A percentile compares a stretch with the other conserved stretches of the same genome.
phyloP scores from a whole-genome alignment of 2,329 filamentous ascomycete species.

The Bipolaris cookei region DNA sequence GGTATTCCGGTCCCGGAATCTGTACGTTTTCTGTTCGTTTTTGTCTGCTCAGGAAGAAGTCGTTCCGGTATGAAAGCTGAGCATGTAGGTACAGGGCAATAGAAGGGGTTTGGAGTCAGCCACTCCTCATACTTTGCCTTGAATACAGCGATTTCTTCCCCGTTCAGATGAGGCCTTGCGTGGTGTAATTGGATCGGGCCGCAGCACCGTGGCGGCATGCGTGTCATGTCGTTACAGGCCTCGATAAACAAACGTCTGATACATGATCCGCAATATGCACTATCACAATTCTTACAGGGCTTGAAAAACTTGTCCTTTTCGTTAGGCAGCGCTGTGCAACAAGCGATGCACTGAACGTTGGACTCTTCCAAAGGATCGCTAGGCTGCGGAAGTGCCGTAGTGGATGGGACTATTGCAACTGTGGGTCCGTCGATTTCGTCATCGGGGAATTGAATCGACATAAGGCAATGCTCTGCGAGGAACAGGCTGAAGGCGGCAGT shows the following conservation, averaged over 20 bases:
- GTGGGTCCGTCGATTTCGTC: conserved; percentile 1
- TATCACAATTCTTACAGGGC: conserved; percentile 44
- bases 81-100: conserved; percentile 58
- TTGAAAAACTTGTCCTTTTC: conserved; percentile 17
- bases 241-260: conserved; percentile 52
- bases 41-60: conserved; percentile 23
- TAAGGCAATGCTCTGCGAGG: conserved; percentile 13
- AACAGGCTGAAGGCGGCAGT: conserved; percentile 10
- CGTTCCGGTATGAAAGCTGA: conserved; percentile 55
- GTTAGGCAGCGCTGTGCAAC: conserved; percentile 21
- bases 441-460: conserved; percentile 14
- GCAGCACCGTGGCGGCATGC: conserved; percentile 58
- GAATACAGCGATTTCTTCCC: conserved; percentile 47
- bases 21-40: conserved; percentile 28
- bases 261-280: conserved; percentile 47
- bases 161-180: conserved; percentile 44
- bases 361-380: neutral
- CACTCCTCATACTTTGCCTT: conserved; percentile 57
- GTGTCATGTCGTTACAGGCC: conserved; percentile 48
- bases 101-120: conserved; percentile 53
- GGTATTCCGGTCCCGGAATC: conserved; percentile 39
- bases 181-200: conserved; percentile 52
- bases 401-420: neutral
- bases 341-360: conserved; percentile 31
- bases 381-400: neutral